Conservation (phyloP, 495 filamentous ascomycete genomes). For the Penicillium riverlandense region DNA sequence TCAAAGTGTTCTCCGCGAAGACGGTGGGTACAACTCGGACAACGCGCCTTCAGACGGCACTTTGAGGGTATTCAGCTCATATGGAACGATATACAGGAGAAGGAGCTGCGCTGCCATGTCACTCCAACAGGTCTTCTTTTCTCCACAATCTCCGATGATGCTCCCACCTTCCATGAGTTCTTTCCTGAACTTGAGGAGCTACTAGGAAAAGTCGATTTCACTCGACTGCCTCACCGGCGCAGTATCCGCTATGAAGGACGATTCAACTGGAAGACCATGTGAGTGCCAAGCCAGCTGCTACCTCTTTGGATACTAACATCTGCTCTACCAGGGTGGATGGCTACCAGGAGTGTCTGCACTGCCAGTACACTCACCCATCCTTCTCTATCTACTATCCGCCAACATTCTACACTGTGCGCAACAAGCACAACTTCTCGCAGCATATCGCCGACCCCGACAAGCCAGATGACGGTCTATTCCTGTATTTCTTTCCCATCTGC, state of each 20-base stretch:
- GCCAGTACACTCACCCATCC: conserved; percentile 56
- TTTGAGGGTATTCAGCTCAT: not conserved
- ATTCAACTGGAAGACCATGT: conserved; percentile 64
- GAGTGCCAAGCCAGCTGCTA: not conserved
- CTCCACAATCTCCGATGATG: conserved; percentile 41
- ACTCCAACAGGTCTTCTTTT: conserved; percentile 51
- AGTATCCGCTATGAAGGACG: conserved; percentile 51
- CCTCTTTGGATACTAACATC: not conserved
- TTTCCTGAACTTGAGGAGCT: conserved; percentile 48
- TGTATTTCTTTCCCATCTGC: conserved; percentile 58
- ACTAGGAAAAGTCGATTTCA: conserved; percentile 48
- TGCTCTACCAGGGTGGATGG: conserved; percentile 45
- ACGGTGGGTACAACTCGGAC: conserved; percentile 11
- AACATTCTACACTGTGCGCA: conserved; percentile 50
- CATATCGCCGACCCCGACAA: conserved; percentile 52
- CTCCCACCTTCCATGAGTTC: conserved; percentile 48
- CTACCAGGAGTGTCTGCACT: conserved; percentile 57
- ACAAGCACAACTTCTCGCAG: conserved; percentile 51
- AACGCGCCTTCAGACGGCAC: too few species aligned
- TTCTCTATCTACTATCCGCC: conserved; percentile 53
- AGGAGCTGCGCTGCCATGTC: conserved; percentile 34
- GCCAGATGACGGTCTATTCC: conserved; percentile 46
- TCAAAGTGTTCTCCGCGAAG: conserved; percentile 36
- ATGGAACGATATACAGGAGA: conserved; percentile 10
- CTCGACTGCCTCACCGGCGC: conserved; percentile 45